These are phyloP conservation scores for Blastocystis sp. DNA, from an alignment of 352 stramenopile genomes.

Conservation along the genomic window DNA sequence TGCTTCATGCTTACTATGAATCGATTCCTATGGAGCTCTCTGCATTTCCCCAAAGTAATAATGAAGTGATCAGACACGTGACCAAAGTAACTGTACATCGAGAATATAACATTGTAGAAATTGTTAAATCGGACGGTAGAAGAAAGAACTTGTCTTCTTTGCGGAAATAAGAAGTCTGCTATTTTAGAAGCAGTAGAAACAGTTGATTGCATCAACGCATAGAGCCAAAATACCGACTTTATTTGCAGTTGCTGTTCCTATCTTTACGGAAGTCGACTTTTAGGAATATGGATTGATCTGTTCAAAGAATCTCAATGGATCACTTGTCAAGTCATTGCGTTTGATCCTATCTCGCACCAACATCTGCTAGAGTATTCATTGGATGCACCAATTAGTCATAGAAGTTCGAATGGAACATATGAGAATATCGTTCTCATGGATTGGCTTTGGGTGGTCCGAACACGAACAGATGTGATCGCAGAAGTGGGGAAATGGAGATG, in stretches of 20 bases:
- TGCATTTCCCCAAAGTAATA: not conserved
- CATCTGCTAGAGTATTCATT: not conserved
- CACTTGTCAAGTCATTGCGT: not conserved
- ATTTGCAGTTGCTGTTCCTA: conserved; percentile 9
- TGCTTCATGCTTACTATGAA: not conserved
- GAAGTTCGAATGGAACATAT: not conserved
- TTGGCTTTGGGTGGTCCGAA: not conserved
- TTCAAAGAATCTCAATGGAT: not conserved
- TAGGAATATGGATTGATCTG: conserved; percentile 2
- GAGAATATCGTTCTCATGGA: not conserved
- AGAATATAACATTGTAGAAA: not conserved
- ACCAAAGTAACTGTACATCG: not conserved
- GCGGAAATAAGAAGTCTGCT: not conserved
- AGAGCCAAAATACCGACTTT: not conserved
- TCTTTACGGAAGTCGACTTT: not conserved
- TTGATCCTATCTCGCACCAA: not conserved
- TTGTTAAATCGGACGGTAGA: not conserved
- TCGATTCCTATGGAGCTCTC: not conserved
- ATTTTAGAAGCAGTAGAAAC: not conserved
- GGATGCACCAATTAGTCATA: not conserved
- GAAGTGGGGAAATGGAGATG: not conserved
- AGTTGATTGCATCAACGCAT: not conserved
- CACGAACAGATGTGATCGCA: not conserved
- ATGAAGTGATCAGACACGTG: not conserved
- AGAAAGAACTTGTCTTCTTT: not conserved